Evolutionary conservation across 2,329 filamentous ascomycete species (phyloP), one percentile per base, ranked within the genome.

Genomic region (Fusarium chuoi): DNA sequence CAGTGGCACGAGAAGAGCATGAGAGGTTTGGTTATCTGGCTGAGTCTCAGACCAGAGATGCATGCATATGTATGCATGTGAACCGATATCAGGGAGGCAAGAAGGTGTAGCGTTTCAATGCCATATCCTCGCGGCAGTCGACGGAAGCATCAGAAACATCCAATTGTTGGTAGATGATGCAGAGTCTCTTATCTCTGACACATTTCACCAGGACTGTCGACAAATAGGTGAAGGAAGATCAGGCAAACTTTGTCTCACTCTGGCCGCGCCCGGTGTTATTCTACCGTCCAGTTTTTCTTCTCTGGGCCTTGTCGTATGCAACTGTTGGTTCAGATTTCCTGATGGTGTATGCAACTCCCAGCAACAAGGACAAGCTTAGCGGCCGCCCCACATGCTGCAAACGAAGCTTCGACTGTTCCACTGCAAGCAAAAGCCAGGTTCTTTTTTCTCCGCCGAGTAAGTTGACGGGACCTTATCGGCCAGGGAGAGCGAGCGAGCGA

Each of bases 361-460:
- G 70, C 49, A 67, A 67, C 58, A 68, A 55, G 48, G 48, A 56
- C 65, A 68, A 56, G 26, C 65, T 66, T 67, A 38, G 42, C 28
- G 57, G 28, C 33, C 24, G 65, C 75, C 77, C 77, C 77, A 78
- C 77, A 73, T 75, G 66, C 75, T 73, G 73, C 74, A 78, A 78
- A 71, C 77, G 69, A 74, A 72, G 66, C 62, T 61, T 75, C 44
- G 49, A 60, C 36, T 48, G 49, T 62, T 56, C 41, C 41, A 58
- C 63, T 65, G 63, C 55, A 36, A 65, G 48, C 61, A 33, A 65
- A 41, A 13, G 61, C 28, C 44, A 49, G 44, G 66, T 28, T 49
- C 44, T 54, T 44, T 44, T 68, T 62, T 68, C 64, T 68, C 65
- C 64, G 64, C 65, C 64, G 44, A 62, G 45, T 39, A 38, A 41